Conservation (phyloP, 352 stramenopile genomes). For the Pilasporangium apinafurcum region DNA sequence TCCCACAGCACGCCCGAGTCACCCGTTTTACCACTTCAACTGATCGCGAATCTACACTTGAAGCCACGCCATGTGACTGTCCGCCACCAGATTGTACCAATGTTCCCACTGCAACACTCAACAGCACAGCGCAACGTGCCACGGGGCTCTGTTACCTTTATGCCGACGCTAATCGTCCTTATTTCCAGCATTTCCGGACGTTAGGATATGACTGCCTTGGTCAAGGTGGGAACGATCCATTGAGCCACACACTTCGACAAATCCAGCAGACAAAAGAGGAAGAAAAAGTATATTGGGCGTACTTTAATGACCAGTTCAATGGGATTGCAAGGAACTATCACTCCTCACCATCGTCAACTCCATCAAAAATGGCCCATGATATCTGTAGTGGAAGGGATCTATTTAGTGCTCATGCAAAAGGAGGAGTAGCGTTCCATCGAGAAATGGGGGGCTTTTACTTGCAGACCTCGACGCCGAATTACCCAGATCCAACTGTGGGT, state of each 20-base stretch:
- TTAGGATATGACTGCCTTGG: constrained; percentile 73
- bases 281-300: constrained; percentile 43
- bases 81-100: constrained; percentile 42
- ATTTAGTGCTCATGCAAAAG: constrained; percentile 77
- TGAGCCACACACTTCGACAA: constrained; percentile 69
- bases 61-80: constrained; percentile 65
- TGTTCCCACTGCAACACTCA: constrained; percentile 24
- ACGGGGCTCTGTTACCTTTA: constrained; percentile 77
- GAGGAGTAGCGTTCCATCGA: constrained; percentile 43
- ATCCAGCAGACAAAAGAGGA: constrained; percentile 6
- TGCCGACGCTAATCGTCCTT: constrained; percentile 40
- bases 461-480: constrained; percentile 75
- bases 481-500: constrained; percentile 45
- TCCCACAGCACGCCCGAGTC: constrained; percentile 39
- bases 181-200: constrained; percentile 60
- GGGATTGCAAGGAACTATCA: constrained; percentile 38
- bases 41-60: constrained; percentile 1
- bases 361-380: constrained; percentile 3
- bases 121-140: constrained; percentile 21
- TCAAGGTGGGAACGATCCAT: constrained; percentile 60
- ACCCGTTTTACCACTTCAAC: not conserved
- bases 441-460: constrained; percentile 52
- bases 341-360: not conserved
- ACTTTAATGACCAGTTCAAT: constrained; percentile 78
- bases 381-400: constrained; percentile 39